Base-by-base conservation (phyloP, 192 early-diverging fungal genomes). In the Diversispora epigaea region DNA sequence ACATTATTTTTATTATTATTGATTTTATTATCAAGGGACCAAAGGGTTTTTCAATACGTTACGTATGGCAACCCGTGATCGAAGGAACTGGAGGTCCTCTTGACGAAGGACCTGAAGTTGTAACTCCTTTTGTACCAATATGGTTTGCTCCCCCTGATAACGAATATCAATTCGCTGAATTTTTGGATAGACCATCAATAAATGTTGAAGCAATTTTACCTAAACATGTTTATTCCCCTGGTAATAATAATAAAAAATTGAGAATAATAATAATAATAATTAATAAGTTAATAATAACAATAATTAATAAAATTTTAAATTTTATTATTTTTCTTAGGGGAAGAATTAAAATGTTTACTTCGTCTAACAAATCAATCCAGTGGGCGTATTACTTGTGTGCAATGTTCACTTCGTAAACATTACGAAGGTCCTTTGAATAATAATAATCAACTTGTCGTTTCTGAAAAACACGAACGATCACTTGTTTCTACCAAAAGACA, bases 321-420 rank as follows among this genome's bases (percentile, higher is more conserved):
- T 32, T 32, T 32, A 32, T 32, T 32, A 0, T 39, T 32, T 54
- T 69, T 50, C 5, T 17, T 50, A 69, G 68, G 68, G 3, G 45
- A 69, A 25, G 68, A 69, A 40, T 68, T 84, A 3, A 78, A 74
- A 9, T 72, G 80, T 32, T 41, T 69, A 0, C 45, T 69, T 25
- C 15, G 47, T 22, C 3, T 69, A 32, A 52, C 68, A 9, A n/a
- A 78, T 43, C 73, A 76, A 8, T 65, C 70, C 11, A 77, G 76
- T 11, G 57, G 58, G 43, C 74, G 76, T 55, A 68, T 82, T 10
- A 68, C 73, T 3, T 39, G 41, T 3, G 61, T 82, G 1, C n/a
- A 49, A n/a, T 84, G 75, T 25, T 77, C 75, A 25, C 77, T 84
- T 57, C 80, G 83, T 46, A 84, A 84, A 61, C 83, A 84, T 65